These are phyloP conservation scores for Suillus hirtellus DNA, from an alignment of 768 basidiomycete genomes.

Conservation along the genomic window DNA sequence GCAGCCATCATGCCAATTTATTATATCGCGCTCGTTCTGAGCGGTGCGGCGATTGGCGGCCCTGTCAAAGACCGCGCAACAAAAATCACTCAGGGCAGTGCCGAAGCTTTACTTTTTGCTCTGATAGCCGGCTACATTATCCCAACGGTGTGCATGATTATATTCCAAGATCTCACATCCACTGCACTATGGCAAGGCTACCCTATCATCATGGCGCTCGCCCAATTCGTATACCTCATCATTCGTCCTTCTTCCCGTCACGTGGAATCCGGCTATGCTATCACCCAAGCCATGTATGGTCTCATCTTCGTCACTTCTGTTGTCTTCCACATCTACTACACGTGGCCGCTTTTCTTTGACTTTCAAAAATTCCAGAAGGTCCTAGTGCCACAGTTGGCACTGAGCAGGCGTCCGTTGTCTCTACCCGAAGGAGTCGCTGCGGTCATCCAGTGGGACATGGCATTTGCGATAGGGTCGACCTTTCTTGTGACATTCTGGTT, in stretches of 20 bases:
- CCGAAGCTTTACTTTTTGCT: conserved; percentile 54
- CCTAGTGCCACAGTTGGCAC: conserved; percentile 18
- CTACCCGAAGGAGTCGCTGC: conserved; percentile 27
- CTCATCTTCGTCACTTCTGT: conserved; percentile 23
- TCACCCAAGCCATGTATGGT: conserved; percentile 19
- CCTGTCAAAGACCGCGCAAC: conserved; percentile 19
- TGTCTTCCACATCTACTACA: conserved; percentile 29
- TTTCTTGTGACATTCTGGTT: conserved; percentile 54
- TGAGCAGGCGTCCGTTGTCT: conserved; percentile 3
- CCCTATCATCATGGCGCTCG: conserved; percentile 48
- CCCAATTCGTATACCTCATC: conserved; percentile 39
- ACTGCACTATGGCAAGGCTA: conserved; percentile 58
- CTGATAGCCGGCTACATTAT: conserved; percentile 44
- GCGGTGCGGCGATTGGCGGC: conserved; percentile 28
- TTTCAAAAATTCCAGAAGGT: conserved; percentile 8
- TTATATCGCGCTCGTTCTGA: conserved; percentile 45
- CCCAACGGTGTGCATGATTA: conserved; percentile 48
- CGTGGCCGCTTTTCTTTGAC: conserved; percentile 18
- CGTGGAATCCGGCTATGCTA: conserved; percentile 23
- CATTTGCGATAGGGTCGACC: conserved; percentile 40
- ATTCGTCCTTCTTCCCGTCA: conserved; percentile 32
- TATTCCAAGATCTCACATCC: conserved; percentile 40
- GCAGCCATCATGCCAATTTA: conserved; percentile 50
- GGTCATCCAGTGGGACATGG: conserved; percentile 54
- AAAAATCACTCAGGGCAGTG: conserved; percentile 44